Base-by-base conservation (phyloP, 805 yeast species). In the Blastobotrys americana region DNA sequence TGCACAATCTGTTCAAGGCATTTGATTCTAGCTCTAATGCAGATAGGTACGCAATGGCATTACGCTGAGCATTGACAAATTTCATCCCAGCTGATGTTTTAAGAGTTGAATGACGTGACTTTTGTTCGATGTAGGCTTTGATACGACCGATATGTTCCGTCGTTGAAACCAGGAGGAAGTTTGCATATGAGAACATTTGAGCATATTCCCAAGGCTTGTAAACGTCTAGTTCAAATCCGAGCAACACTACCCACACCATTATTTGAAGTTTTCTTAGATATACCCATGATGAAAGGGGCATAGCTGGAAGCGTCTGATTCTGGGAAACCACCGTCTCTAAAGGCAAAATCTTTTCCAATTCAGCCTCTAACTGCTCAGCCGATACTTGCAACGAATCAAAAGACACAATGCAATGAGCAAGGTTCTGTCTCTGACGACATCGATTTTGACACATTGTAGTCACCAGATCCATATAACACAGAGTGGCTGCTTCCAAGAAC, bases 361-460 rank as follows among this genome's bases (percentile, higher is more conserved):
- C 69, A 13, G 70, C 51, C 58, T 87, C 97, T 31, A 80, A 68
- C 3, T 68, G 63, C 55, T 86, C 95, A 43, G 83, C 72, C 34
- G 73, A 72, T 6, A 84, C 93, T 56, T 90, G 97, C 25, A 85
- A 65, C 1, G 87, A 72, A 61, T 90, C 97, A 83, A 90, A 85
- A 2, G 72, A 52, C 38, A 73, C 55, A 44, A 78, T 56, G 55
- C 73, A 67, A 56, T 80, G 68, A 50, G 80, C 67, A 55, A 82
- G 65, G 50, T 82, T 76, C 59, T 86, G 96, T 50, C 96, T 76
- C 56, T 86, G 88, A 45, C 96, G 72, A 41, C 94, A 78, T 28
- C 87, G 79, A 55, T 90, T 90, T 59, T 80, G 82, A 56, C 67
- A 67, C 63, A 54, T 73, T 69, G 58, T 68, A 58, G 54, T 69